Percentiles rank a stretch among this genome's conserved stretches.
Conservation (phyloP, 176 grass and related monocot species). For the Hyparrhenia diplandra region DNA sequence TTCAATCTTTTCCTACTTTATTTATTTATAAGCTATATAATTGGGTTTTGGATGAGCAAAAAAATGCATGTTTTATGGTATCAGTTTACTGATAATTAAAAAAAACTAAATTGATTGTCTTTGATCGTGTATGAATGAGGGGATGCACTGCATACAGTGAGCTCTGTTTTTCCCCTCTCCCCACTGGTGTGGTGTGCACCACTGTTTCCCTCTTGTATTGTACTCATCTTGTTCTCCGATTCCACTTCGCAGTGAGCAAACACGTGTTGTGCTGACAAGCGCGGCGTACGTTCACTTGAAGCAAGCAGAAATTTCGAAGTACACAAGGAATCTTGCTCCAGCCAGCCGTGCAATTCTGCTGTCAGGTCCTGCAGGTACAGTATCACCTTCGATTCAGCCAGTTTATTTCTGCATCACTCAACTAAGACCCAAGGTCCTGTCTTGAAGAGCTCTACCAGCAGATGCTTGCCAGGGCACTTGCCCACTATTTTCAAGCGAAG, state of each 20-base stretch:
- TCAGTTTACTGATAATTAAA: neutral
- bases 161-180: neutral
- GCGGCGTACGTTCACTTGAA: conserved; percentile 92
- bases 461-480: conserved; percentile 89
- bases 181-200: neutral
- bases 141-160: neutral
- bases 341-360: conserved; percentile 80
- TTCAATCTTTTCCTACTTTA: neutral
- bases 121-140: neutral
- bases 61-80: neutral
- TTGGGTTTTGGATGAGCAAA: neutral
- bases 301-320: conserved; percentile 75
- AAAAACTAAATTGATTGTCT: neutral
- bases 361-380: conserved; percentile 89
- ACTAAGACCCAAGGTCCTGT: conserved; percentile 22
- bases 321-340: conserved; percentile 89
- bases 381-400: neutral
- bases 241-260: conserved; percentile 68
- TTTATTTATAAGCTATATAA: neutral
- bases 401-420: conserved; percentile 8
- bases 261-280: conserved; percentile 82
- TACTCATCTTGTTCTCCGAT: neutral
- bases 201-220: neutral
- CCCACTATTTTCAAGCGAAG: conserved; percentile 83
- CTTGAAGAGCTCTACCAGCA: conserved; percentile 96